Conservation (phyloP, 1,284 basidiomycete species). For the Ceratobasidium sp. region DNA sequence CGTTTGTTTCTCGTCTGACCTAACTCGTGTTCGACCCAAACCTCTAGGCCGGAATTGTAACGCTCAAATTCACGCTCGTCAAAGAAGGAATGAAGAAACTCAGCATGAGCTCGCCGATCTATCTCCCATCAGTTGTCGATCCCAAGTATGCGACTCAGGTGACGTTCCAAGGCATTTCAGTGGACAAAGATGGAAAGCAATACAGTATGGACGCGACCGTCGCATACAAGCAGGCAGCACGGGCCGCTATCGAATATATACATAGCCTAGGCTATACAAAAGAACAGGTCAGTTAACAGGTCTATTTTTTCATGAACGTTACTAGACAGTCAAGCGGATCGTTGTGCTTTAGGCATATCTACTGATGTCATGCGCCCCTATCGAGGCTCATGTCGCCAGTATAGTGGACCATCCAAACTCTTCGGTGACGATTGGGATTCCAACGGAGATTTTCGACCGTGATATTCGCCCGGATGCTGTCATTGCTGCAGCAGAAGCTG, state of each 20-base stretch:
- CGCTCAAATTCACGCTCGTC: constrained; percentile 75
- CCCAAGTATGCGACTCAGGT: constrained; percentile 75
- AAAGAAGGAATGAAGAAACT: constrained; percentile 79
- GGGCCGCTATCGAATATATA: constrained; percentile 78
- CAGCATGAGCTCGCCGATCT: constrained; percentile 76
- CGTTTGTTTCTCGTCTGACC: background rate
- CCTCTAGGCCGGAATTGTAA: constrained; percentile 74
- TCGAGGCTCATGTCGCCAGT: constrained; percentile 78
- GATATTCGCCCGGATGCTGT: constrained; percentile 45
- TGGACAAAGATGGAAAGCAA: constrained; percentile 76
- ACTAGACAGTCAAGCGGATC: background rate
- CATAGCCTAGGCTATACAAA: constrained; percentile 51
- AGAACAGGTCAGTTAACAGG: constrained; percentile 60
- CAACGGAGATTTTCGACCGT: background rate
- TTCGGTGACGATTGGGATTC: constrained; percentile 44
- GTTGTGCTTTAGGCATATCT: constrained; percentile 53
- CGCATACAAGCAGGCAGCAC: constrained; percentile 79
- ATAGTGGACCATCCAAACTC: constrained; percentile 60
- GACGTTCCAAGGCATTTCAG: constrained; percentile 75
- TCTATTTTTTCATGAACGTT: background rate
- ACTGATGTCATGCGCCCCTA: constrained; percentile 74
- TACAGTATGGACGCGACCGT: constrained; percentile 81
- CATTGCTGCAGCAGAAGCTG: constrained; percentile 44
- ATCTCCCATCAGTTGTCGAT: constrained; percentile 78
- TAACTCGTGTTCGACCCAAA: constrained; percentile 29